Evolutionary conservation across 495 filamentous ascomycete genomes (phyloP).

Genomic region (Parachaetomium inaequale): DNA sequence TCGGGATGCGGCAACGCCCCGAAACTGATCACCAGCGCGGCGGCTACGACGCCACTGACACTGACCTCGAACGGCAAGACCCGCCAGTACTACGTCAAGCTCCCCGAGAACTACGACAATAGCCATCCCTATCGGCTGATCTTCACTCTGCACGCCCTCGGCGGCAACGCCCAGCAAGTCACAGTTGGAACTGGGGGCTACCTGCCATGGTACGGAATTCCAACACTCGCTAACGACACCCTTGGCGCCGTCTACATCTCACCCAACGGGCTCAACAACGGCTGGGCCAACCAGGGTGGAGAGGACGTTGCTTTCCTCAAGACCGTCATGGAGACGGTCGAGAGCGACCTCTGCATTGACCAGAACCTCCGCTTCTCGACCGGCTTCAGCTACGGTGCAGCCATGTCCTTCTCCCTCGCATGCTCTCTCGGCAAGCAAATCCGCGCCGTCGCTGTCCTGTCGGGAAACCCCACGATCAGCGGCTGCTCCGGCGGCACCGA

Average conservation of each 20-base stretch:
- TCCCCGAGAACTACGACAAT: conserved; percentile 42
- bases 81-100: conserved; percentile 36
- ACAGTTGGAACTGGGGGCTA: conserved; percentile 33
- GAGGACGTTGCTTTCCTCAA: conserved; percentile 44
- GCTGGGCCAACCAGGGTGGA: conserved; percentile 44
- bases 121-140: conserved; percentile 41
- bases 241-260: conserved; percentile 39
- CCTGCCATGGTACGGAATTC: conserved; percentile 40
- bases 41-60: conserved; percentile 11
- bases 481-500: conserved; percentile 40
- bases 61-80: conserved; percentile 27
- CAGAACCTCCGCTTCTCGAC: conserved; percentile 40
- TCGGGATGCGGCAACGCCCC: conserved; percentile 20
- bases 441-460: conserved; percentile 43
- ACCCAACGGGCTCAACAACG: conserved; percentile 42
- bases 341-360: conserved; percentile 44
- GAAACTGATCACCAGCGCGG: conserved; percentile 7
- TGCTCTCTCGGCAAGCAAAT: conserved; percentile 39
- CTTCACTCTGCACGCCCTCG: conserved; percentile 41
- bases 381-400: conserved; percentile 47
- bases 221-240: conserved; percentile 32
- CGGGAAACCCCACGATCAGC: conserved; percentile 36
- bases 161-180: conserved; percentile 35
- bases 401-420: conserved; percentile 47
- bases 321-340: conserved; percentile 31